These are phyloP conservation scores for Sechiopsis laciniata DNA, from an alignment of 306 rosid genomes.

Conservation along the genomic window DNA sequence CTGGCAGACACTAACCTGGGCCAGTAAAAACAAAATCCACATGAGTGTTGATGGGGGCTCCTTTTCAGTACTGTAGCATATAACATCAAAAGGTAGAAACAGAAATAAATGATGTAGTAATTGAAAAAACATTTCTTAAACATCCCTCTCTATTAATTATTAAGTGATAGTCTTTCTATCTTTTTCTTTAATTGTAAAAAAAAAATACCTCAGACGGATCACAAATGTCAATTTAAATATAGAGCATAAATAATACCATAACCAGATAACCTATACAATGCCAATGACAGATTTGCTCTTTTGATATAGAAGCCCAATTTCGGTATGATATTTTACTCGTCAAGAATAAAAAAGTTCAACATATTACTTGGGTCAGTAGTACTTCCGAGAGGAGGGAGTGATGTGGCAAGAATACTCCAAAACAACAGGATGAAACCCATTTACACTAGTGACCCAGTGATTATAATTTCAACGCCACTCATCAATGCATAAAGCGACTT, in stretches of 20 bases:
- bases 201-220: neutral
- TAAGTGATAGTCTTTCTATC: neutral
- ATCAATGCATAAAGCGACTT: too few relatives aligned
- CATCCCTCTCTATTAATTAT: neutral
- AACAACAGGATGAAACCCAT: too few relatives aligned
- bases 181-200: neutral
- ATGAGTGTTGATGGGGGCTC: constrained; percentile 91
- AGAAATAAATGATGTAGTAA: constrained; percentile 17
- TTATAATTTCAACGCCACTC: too few relatives aligned
- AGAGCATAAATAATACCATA: neutral
- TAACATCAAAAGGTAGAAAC: constrained; percentile 21
- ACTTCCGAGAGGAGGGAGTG: neutral
- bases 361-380: neutral
- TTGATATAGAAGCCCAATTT: neutral
- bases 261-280: neutral
- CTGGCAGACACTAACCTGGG: constrained; percentile 58
- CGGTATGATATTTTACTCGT: neutral
- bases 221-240: neutral
- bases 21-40: constrained; percentile 89
- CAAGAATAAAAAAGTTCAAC: neutral
- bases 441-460: too few relatives aligned
- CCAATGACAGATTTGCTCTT: neutral
- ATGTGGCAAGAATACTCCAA: too few relatives aligned
- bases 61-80: constrained; percentile 52
- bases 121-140: neutral